Evolutionary conservation across 805 yeast species (phyloP).

Genomic region (Candida montana): DNA sequence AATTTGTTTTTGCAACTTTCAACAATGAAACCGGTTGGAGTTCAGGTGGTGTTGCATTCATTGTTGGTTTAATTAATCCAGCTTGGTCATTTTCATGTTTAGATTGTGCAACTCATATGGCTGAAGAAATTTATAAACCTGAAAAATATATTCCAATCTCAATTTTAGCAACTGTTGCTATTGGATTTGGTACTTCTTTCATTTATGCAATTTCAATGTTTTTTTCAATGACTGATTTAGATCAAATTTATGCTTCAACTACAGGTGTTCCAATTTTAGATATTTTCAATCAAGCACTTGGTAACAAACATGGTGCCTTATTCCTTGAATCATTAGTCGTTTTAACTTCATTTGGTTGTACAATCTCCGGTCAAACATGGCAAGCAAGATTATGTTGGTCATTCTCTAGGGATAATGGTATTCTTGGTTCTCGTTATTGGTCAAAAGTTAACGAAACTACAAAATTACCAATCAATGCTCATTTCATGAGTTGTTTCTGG

Average conservation of each 20-base stretch:
- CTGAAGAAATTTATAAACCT: conserved; percentile 56
- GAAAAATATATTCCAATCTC: conserved; percentile 52
- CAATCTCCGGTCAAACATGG: conserved; percentile 61
- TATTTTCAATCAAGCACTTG: conserved; percentile 52
- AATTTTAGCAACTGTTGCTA: conserved; percentile 53
- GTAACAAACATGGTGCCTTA: conserved; percentile 47
- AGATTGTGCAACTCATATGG: conserved; percentile 66
- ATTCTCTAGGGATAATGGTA: conserved; percentile 58
- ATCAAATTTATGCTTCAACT: conserved; percentile 38
- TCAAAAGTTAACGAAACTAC: conserved; percentile 38
- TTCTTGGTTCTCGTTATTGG: conserved; percentile 47
- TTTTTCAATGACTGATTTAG: conserved; percentile 48
- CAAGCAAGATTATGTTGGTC: conserved; percentile 65
- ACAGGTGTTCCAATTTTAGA: conserved; percentile 59
- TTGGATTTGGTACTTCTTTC: conserved; percentile 56
- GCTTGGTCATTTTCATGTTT: conserved; percentile 63
- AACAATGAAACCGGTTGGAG: conserved; percentile 55
- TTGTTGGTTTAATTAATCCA: conserved; percentile 60
- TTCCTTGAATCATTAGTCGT: conserved; percentile 43
- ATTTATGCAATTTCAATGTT: conserved; percentile 48
- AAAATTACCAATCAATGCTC: conserved; percentile 54
- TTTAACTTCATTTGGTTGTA: conserved; percentile 52
- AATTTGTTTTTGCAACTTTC: conserved; percentile 49
- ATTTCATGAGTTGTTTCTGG: conserved; percentile 45
- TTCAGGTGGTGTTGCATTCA: conserved; percentile 50